Evolutionary conservation across 352 stramenopile genomes (phyloP).

Genomic region (Pythium rishiriense): DNA sequence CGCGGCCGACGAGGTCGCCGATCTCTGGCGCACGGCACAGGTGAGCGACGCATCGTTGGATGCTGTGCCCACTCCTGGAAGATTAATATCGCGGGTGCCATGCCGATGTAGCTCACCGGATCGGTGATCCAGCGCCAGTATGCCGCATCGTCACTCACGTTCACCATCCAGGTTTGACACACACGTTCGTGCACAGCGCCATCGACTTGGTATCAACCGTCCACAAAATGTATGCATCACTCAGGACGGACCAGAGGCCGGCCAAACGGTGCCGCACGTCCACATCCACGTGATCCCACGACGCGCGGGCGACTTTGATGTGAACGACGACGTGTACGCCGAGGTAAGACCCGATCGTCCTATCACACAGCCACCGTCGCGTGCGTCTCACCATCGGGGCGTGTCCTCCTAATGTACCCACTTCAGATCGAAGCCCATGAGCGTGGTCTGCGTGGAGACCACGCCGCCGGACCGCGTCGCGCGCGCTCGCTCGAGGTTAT

Average conservation of each 20-base stretch:
- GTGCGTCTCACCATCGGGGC: no score
- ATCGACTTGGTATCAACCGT: not conserved
- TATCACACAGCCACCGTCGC: no score
- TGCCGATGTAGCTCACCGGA: conserved; percentile 53
- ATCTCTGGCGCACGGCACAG: conserved; percentile 89
- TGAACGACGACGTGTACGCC: conserved; percentile 94
- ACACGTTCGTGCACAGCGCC: not conserved
- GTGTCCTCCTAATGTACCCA: not conserved
- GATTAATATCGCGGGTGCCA: not conserved
- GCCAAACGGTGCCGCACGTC: conserved; percentile 92
- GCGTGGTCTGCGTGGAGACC: conserved; percentile 53
- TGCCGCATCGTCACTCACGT: conserved; percentile 80
- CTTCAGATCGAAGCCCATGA: conserved; percentile 65
- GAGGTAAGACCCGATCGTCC: conserved; percentile 38
- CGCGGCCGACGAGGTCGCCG: conserved; percentile 78
- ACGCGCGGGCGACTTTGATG: conserved; percentile 68
- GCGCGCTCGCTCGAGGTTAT: conserved; percentile 82
- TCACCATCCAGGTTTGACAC: conserved; percentile 81
- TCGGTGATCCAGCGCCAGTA: conserved; percentile 76
- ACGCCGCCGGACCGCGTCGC: conserved; percentile 48
- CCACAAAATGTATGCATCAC: not conserved
- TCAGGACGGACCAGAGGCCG: conserved; percentile 84
- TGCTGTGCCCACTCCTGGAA: not conserved
- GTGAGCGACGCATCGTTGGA: conserved; percentile 16
- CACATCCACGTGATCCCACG: conserved; percentile 94